phyloP scores from a whole-genome alignment of 768 basidiomycete genomes.

The Mycena metata region DNA sequence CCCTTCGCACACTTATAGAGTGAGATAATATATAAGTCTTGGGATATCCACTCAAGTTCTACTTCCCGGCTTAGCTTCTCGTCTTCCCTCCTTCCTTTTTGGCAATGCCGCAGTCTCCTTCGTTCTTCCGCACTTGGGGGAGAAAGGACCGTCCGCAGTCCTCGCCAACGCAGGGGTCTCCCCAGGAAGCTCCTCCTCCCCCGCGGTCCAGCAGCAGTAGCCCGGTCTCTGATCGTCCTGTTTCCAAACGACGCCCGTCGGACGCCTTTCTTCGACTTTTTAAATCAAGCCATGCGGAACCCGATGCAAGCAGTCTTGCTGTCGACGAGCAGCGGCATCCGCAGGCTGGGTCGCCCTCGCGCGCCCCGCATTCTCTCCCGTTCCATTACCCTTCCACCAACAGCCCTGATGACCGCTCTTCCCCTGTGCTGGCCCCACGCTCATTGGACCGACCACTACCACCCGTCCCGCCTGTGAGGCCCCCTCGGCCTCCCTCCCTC shows the following conservation, averaged over 20 bases:
- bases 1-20: conserved; percentile 19
- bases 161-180: conserved; percentile 15
- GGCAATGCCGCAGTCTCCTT: conserved; percentile 53
- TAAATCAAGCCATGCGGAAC: conserved; percentile 18
- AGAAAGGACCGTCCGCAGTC: conserved; percentile 46
- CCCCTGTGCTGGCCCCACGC: conserved; percentile 17
- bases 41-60: conserved; percentile 15
- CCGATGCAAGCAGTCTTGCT: conserved; percentile 15
- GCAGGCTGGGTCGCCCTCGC: conserved; percentile 19
- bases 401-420: conserved; percentile 23
- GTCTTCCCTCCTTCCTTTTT: conserved; percentile 18
- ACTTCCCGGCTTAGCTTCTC: conserved; percentile 14
- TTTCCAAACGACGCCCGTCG: conserved; percentile 11
- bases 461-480: conserved; percentile 41
- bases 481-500: conserved; percentile 49
- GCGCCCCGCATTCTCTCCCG: conserved; percentile 29
- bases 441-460: conserved; percentile 32
- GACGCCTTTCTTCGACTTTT: conserved; percentile 28
- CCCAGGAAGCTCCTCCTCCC: not conserved
- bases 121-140: conserved; percentile 57
- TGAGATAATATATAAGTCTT: conserved; percentile 23
- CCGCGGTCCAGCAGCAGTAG: conserved; percentile 30
- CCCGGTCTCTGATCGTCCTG: not conserved
- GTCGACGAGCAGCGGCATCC: conserved; percentile 4
- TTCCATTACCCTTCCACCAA: conserved; percentile 40